Evolutionary conservation across 2,329 filamentous ascomycete genomes (phyloP), one percentile per base, ranked within the genome.

Genomic region (Aspergillus chevalieri): DNA sequence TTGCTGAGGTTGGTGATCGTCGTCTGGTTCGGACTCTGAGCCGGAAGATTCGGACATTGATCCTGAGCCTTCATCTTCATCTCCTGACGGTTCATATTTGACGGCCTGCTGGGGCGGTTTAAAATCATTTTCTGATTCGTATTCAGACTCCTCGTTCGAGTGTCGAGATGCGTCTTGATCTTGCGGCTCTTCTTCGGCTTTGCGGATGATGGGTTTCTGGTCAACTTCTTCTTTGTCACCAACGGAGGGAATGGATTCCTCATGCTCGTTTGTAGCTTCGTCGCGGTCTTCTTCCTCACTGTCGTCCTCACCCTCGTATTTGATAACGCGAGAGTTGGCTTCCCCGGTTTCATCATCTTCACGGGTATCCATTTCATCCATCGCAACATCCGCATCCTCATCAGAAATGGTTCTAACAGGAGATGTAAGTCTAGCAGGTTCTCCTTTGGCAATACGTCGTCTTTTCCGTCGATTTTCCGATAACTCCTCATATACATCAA

Each of bases 391-490:
- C 5, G 2, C 22, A 17, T 15, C 42, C 28, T 10, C 21, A 17
- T 26, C 26, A 19, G 38, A 6, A 12, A 21, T 4, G 9, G 9
- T 15, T 12, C 15, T 8, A 9, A 44, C 21, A 26, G 42, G 15
- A 17, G n/a, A 44, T 8, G 22, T 24, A 12, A 26, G 21, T 9
- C 14, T 44, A 30, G 7, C 21, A 14, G 44, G 15, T 15, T 15
- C 17, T 12, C 21, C 17, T 22, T 28, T 24, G 19, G 7, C 19
- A 12, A 36, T 39, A 3, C 61, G 61, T 17, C 63, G 59, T 47
- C 61, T 57, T 51, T 71, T 72, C 17, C 51, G 59, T 24, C 57
- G 59, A 50, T 65, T 65, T 41, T 58, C 55, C 19, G 50, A 52
- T 43, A 71, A 48, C 2, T 66, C 61, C 8, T 65, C 60, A 14